Conservation (phyloP, 257 asterid species). For the Solanum peruvianum region DNA sequence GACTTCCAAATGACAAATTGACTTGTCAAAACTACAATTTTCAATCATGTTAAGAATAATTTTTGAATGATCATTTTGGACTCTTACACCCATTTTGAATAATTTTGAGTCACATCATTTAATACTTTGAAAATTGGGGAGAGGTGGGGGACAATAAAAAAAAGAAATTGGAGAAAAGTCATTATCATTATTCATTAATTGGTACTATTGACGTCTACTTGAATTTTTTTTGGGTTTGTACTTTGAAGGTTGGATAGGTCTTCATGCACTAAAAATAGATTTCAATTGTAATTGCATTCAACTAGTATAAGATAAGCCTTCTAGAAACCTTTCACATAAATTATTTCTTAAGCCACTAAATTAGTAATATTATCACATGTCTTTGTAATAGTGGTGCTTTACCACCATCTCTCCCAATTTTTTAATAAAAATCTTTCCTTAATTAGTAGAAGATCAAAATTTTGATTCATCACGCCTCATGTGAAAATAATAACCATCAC, state of each 20-base stretch:
- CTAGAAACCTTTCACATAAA: not conserved
- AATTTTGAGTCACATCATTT: not conserved
- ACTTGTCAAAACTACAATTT: not conserved
- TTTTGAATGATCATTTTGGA: not conserved
- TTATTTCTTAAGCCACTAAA: not conserved
- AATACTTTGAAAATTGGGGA: not conserved
- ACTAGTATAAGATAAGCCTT: not conserved
- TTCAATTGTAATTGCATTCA: not conserved
- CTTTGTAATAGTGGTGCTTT: not conserved
- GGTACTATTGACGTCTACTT: not conserved
- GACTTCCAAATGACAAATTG: not conserved
- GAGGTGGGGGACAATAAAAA: conserved; percentile 1
- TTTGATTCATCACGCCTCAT: not conserved
- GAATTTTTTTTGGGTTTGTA: not conserved
- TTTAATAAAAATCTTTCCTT: not conserved
- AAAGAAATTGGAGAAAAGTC: conserved; percentile 15
- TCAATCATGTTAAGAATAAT: not conserved
- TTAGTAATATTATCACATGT: not conserved
- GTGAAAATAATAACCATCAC: not conserved
- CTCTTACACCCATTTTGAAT: not conserved
- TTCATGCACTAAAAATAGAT: not conserved
- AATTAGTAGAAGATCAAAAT: not conserved
- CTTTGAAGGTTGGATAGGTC: not conserved
- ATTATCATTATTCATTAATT: not conserved
- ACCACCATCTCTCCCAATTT: not conserved